These are phyloP conservation scores for Backusella westeae DNA, from an alignment of 192 early-diverging fungal genomes.

Conservation along the genomic window DNA sequence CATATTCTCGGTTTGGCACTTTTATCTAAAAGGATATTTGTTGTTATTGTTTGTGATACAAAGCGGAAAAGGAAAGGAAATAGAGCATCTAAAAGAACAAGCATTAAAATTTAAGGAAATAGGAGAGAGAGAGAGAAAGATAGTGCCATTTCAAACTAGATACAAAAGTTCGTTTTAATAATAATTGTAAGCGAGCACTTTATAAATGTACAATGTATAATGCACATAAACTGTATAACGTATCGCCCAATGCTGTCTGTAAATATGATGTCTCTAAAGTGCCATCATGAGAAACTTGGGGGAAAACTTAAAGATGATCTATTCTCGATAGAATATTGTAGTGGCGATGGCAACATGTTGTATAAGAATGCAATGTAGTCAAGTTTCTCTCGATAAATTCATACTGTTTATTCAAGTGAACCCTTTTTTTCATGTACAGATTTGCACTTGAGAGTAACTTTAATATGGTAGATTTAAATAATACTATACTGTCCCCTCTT, in stretches of 20 bases:
- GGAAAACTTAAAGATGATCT: too few species aligned
- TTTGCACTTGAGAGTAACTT: too few species aligned
- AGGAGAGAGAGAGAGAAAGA: not conserved
- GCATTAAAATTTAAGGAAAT: not conserved
- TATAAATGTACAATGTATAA: not conserved
- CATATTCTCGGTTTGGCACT: too few species aligned
- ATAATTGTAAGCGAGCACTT: not conserved
- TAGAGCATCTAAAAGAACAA: too few species aligned
- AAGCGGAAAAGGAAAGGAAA: conserved; percentile 17
- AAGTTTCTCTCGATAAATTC: too few species aligned
- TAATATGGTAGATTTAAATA: not conserved
- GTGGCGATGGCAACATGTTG: too few species aligned
- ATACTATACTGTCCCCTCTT: not conserved
- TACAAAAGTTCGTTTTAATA: not conserved
- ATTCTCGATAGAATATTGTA: too few species aligned
- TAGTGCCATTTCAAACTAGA: not conserved
- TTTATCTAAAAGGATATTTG: not conserved
- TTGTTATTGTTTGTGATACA: not conserved
- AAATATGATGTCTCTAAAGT: too few species aligned
- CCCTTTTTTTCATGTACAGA: not conserved
- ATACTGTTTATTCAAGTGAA: not conserved
- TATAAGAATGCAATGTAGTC: too few species aligned
- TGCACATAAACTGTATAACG: too few species aligned
- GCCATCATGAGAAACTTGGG: too few species aligned
- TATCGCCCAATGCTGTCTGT: too few species aligned